Evolutionary conservation across 75 land plant species (phyloP).

Genomic region (Selaginella moellendorffii): DNA sequence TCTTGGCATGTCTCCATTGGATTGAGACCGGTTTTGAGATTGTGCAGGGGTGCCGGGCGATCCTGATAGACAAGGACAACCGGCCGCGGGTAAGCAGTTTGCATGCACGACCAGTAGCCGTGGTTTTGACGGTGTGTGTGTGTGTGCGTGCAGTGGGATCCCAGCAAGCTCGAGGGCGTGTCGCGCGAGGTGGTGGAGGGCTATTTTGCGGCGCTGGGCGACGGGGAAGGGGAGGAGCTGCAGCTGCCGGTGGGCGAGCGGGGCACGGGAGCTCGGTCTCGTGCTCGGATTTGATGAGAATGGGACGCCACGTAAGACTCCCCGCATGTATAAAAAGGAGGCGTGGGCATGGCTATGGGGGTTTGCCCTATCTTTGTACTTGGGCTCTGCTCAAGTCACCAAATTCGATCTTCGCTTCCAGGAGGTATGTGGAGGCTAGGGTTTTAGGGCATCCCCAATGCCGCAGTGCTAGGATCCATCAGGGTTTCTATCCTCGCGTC

Average conservation of each 20-base stretch:
- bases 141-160: background rate
- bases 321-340: too few relatives aligned
- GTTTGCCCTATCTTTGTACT: too few relatives aligned
- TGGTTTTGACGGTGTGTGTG: background rate
- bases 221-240: background rate
- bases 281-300: background rate
- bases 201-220: background rate
- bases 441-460: too few relatives aligned
- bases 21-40: background rate
- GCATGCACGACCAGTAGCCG: background rate
- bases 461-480: too few relatives aligned
- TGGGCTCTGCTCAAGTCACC: too few relatives aligned
- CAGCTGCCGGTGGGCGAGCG: background rate
- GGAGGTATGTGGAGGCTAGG: too few relatives aligned
- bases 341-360: too few relatives aligned
- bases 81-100: slow-evolving; percentile 55
- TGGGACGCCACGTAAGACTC: too few relatives aligned
- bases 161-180: background rate
- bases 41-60: slow-evolving; percentile 72
- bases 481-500: too few relatives aligned
- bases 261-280: background rate
- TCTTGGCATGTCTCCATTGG: background rate
- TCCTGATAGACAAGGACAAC: slow-evolving; percentile 62
- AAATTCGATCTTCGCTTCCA: too few relatives aligned
- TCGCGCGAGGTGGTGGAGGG: background rate